Base-by-base conservation (phyloP, 257 asterid genomes). In the Capsicum chinense region DNA sequence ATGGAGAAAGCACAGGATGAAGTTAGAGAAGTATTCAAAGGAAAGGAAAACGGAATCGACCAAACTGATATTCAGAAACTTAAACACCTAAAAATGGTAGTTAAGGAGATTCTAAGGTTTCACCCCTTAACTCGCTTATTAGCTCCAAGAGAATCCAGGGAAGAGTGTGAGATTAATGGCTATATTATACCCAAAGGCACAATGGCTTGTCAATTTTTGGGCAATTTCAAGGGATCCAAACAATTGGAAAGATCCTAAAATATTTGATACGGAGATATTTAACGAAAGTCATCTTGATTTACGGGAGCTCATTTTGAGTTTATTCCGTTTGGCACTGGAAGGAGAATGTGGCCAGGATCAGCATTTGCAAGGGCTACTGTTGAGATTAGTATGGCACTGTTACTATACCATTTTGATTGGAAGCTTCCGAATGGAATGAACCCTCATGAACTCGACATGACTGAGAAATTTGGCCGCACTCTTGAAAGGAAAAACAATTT, bases 311-410 rank as follows among this genome's bases (percentile, higher is more conserved):
- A 88, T 26, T 88, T 86, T 3, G 86, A 90, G 37, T 85, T 33
- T 63, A 80, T 85, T 2, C 92, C 90, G 6, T 87, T 89, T 35
- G 90, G 92, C 16, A 85, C 88, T 0, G 90, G 92, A 9, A 79
- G 81, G 37, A 87, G 92, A 19, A 83, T 86, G 9, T 89, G 90
- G 64, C 92, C 92, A 0, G 90, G 90, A 2, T 70, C 87, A 44
- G 26, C 15, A 33, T 85, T 83, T 16, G 87, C 85, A 3, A 16
- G 83, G 63, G 84, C 89, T 1, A 86, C 74, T 26, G 47, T 88
- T 3, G 89, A 88, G 80, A 54, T 89, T 10, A 50, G 84, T 5
- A 56, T 89, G 47, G 90, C 89, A 4, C 73, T 64, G 3, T 57
- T 87, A 9, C 79, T 87, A 19, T 84, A 87, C 56, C 62, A 85